Base-by-base conservation (phyloP, 2,329 filamentous ascomycete genomes). In the Hymenoscyphus fructigenus region DNA sequence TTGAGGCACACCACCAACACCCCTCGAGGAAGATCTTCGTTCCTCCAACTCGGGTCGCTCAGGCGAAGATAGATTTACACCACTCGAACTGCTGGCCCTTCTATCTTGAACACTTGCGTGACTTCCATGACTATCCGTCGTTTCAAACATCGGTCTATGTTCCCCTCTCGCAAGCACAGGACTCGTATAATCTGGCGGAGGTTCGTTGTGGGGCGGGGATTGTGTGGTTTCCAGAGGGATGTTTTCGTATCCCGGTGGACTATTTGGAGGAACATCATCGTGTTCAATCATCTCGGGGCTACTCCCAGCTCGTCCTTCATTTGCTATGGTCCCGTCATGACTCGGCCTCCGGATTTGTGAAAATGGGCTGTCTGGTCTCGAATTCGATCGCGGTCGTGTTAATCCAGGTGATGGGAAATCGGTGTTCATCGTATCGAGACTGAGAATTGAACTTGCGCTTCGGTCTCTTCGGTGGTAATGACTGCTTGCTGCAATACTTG, bases 381-480 rank as follows among this genome's bases (percentile, higher is more conserved):
- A 85, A 64, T 77, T 76, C 4, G 78, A 75, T 28, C 79, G 73
- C 5, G 81, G 78, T n/a, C 78, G 73, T 17, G 74, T 72, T 36
- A 79, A 67, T 10, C 74, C 73, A 5, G 79, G 76, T 6, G 81
- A 80, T 17, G 78, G 78, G 5, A 81, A 67, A 59, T 79, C 77
- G 17, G 72, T 75, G 60, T 81, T 80, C 64, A 80, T 81, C 7
- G 76, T 79, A 63, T 80, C 78, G 65, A 86, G 79, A 73, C 83
- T 87, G n/a, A 85, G 72, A 17, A 85, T 78, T 1, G 86, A 87
- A 70, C 82, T 83, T n/a, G 76, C 78, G 72, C 83, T 85, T 26
- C 78, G 77, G 38, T 81, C 79, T 62, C 84, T 79, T 1, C 76
- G 76, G 68, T 83, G 80, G 73, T 47, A 78, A 73, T 57, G 76